Evolutionary conservation across 2,329 filamentous ascomycete genomes (phyloP).

Genomic region (Rutstroemia sp.): DNA sequence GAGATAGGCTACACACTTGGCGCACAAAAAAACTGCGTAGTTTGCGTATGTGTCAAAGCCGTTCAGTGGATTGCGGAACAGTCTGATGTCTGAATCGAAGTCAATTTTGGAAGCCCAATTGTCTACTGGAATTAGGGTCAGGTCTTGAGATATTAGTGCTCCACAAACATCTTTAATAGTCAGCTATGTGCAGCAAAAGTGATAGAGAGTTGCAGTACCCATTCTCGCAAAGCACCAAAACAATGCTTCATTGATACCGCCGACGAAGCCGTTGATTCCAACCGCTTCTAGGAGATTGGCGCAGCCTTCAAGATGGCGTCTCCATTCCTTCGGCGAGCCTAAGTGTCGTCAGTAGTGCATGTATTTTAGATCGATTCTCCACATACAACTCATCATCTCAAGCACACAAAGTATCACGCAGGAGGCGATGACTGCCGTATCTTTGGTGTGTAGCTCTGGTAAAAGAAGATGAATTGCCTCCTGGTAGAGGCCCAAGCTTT

Average conservation of each 20-base stretch:
- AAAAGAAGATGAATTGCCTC: conserved; percentile 43
- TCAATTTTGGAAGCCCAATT: conserved; percentile 36
- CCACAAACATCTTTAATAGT: conserved; percentile 38
- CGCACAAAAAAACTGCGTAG: conserved; percentile 41
- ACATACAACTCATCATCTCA: conserved; percentile 42
- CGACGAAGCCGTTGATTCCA: conserved; percentile 43
- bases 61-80: conserved; percentile 30
- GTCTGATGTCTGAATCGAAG: conserved; percentile 20
- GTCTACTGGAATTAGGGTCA: conserved; percentile 40
- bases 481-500: conserved; percentile 42
- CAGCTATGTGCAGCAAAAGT: not conserved
- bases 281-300: conserved; percentile 43
- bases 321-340: conserved; percentile 38
- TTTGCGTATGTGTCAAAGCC: conserved; percentile 43
- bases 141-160: conserved; percentile 43
- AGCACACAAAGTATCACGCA: conserved; percentile 47
- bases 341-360: not conserved
- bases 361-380: not conserved
- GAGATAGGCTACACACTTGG: conserved; percentile 35
- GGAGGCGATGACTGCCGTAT: conserved; percentile 43
- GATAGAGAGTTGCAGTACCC: conserved; percentile 31
- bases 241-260: conserved; percentile 41
- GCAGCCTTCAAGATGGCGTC: conserved; percentile 44
- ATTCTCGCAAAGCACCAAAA: conserved; percentile 50
- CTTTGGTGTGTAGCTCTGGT: conserved; percentile 39